These are phyloP conservation scores for Mrakiaceae sp. DNA, from an alignment of 1,284 basidiomycete genomes.

Conservation along the genomic window DNA sequence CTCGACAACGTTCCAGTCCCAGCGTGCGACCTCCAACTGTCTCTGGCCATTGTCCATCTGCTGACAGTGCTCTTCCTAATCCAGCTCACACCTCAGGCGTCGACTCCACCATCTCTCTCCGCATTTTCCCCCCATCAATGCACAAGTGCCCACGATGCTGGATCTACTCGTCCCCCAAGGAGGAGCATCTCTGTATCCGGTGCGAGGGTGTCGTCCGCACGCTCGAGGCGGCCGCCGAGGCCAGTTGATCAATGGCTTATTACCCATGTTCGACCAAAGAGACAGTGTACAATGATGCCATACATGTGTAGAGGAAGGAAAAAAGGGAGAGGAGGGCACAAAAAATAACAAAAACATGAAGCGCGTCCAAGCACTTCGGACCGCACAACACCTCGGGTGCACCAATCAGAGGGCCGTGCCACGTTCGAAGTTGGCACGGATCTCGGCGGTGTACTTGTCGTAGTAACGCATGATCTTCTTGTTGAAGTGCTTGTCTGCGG, in stretches of 20 bases:
- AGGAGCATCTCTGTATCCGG: conserved; percentile 48
- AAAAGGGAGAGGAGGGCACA: no score
- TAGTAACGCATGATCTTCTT: conserved; percentile 98
- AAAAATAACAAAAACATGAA: no score
- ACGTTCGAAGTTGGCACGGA: conserved; percentile 82
- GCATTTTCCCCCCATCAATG: conserved; percentile 43
- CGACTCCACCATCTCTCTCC: conserved; percentile 27
- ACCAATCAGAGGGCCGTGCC: conserved; percentile 64
- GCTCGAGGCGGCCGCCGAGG: neutral
- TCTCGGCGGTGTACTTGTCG: conserved; percentile 89
- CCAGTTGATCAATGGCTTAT: no score
- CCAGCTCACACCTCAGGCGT: conserved; percentile 16
- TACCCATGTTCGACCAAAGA: no score
- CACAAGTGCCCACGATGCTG: conserved; percentile 70
- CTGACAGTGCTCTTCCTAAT: neutral
- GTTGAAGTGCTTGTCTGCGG: conserved; percentile 78
- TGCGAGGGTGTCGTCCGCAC: conserved; percentile 34
- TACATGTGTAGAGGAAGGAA: no score
- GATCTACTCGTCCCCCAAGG: conserved; percentile 47
- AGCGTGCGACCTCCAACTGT: neutral
- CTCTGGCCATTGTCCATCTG: neutral
- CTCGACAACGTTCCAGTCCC: neutral
- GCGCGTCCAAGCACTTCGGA: no score
- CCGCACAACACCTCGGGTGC: no score
- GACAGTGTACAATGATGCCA: no score